Base-by-base conservation (phyloP, 1,284 basidiomycete species). In the Trametes versicolor region DNA sequence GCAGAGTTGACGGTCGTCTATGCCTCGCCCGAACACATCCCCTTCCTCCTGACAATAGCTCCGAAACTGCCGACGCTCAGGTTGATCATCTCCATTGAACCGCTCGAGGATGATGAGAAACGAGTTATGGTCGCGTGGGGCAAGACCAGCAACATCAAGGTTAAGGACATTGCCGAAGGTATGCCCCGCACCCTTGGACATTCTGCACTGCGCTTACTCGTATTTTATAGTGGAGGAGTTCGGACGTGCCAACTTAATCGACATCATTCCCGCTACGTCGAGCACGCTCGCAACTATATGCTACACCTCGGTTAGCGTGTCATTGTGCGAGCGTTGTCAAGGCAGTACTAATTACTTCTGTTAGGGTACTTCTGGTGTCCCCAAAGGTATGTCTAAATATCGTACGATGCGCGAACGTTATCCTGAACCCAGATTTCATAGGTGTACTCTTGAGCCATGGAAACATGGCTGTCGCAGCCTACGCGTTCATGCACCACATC, bases 381-480 rank as follows among this genome's bases (percentile, higher is more conserved):
- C 92, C n/a, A 94, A 94, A 82, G 92, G 91, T 87, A 65, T 61
- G 27, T 25, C 25, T 36, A 29, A 17, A 15, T 2, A 34, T 5
- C n/a, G 8, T 3, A 12, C 15, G 23, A 23, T 23, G 19, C 29
- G 34, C 62, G 10, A 29, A 19, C 39, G 19, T 6, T 17, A 2
- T 32, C 19, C 19, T 32, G 32, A 37, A 27, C 0, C 8, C 21
- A 32, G 43, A 55, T 63, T 79, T 77, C 56, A 77, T 80, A 87
- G 89, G 95, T 68, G 97, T 86, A 36, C 77, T 98, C 51, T 82
- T 98, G 61, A 91, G 88, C 9, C 95, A 98, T 73, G 83, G 85
- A 54, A 92, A 90, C 71, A 81, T 97, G 65, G 89, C 91, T 10
- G 80, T 85, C n/a, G 83, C 92, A 2, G 81, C 83, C 17, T 81